Evolutionary conservation across 768 basidiomycete genomes (phyloP).

Genomic region (Trametes maxima): DNA sequence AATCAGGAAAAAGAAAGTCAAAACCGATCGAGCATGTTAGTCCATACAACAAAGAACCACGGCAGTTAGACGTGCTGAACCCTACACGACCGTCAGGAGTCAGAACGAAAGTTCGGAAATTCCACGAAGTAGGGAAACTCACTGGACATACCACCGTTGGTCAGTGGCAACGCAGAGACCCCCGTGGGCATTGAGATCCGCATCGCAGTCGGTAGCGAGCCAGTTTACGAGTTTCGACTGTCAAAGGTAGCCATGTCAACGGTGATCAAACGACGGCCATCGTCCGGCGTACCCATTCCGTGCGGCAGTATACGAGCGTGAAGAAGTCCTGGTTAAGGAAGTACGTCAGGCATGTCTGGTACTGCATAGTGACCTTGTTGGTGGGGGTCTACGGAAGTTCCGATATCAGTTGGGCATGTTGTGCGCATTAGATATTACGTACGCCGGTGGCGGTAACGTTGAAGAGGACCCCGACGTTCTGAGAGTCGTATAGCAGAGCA

Average conservation of each 20-base stretch:
- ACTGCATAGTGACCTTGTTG: slow-evolving; percentile 45
- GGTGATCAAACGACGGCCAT: no score
- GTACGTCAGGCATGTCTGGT: slow-evolving; percentile 46
- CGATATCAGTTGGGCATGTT: not conserved
- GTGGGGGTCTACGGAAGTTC: slow-evolving; percentile 28
- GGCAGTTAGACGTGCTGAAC: no score
- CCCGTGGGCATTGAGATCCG: slow-evolving; percentile 52
- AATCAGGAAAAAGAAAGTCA: no score
- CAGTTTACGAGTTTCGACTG: slow-evolving; percentile 36
- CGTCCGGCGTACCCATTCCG: slow-evolving; percentile 44
- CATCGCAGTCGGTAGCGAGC: slow-evolving; percentile 49
- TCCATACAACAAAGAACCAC: no score
- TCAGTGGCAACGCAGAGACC: slow-evolving; percentile 50
- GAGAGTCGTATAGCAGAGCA: slow-evolving; percentile 48
- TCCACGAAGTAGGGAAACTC: slow-evolving; percentile 23
- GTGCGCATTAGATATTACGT: not conserved
- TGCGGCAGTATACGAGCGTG: slow-evolving; percentile 47
- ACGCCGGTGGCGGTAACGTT: slow-evolving; percentile 14
- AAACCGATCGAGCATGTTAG: no score
- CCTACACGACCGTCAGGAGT: no score
- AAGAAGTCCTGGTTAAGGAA: slow-evolving; percentile 49
- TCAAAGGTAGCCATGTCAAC: slow-evolving; percentile 17
- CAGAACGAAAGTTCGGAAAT: no score
- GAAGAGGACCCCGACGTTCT: slow-evolving; percentile 43
- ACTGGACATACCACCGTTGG: slow-evolving; percentile 54